These are phyloP conservation scores for Anisodus tanguticus DNA, from an alignment of 257 asterid genomes.

Conservation along the genomic window DNA sequence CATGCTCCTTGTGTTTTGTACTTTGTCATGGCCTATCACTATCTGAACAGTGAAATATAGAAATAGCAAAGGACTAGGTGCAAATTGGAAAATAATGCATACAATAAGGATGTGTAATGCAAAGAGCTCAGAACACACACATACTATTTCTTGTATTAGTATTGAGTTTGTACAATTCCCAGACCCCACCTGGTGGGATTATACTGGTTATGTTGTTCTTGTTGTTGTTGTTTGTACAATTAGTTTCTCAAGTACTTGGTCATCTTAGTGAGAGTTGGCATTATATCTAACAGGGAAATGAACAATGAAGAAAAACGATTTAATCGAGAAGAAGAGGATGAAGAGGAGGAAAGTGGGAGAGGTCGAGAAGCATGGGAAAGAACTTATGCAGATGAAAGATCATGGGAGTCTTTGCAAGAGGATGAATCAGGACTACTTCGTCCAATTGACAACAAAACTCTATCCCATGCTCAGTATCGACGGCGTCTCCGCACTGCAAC, in stretches of 20 bases:
- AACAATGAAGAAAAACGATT: constrained; percentile 52
- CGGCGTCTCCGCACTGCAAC: constrained; percentile 75
- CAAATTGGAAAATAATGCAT: neutral
- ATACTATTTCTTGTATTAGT: neutral
- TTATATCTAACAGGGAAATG: constrained; percentile 37
- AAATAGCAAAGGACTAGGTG: neutral
- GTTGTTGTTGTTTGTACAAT: neutral
- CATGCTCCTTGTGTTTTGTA: neutral
- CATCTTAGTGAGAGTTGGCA: neutral
- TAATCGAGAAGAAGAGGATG: constrained; percentile 73
- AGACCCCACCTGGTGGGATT: too few relatives aligned
- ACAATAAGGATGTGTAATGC: neutral
- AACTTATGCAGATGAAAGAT: constrained; percentile 86
- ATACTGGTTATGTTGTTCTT: too few relatives aligned
- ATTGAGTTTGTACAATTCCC: neutral
- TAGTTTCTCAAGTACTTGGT: constrained; percentile 19
- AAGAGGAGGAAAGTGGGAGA: constrained; percentile 63
- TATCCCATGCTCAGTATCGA: constrained; percentile 90
- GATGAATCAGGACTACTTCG: constrained; percentile 95
- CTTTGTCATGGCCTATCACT: neutral
- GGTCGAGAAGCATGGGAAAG: constrained; percentile 94
- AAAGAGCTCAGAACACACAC: neutral
- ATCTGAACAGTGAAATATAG: neutral
- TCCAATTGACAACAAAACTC: constrained; percentile 83
- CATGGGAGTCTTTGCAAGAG: constrained; percentile 98